A percentile compares a stretch with the other conserved stretches of the same genome.
phyloP scores from a whole-genome alignment of 192 early-diverging fungal species.

The Thamnidium elegans region DNA sequence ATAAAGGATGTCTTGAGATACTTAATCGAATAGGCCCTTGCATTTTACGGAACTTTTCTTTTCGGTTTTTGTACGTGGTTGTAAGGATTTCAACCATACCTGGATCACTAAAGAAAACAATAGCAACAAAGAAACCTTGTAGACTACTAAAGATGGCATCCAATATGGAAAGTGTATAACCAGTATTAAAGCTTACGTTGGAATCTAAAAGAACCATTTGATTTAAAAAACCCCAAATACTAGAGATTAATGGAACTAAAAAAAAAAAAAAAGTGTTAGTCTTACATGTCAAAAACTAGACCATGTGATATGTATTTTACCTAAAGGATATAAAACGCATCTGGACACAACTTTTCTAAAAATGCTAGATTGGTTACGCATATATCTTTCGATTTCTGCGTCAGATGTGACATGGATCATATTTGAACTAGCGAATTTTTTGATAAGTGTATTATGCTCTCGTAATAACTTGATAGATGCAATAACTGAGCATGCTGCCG shows the following conservation, averaged over 20 bases:
- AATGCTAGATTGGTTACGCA: not conserved
- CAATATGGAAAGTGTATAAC: not conserved
- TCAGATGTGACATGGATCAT: not conserved
- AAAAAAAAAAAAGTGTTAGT: not conserved
- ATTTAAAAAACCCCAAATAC: slow-evolving; percentile 5
- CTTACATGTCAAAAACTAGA: no score
- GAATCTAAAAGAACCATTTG: not conserved
- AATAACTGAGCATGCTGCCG: not conserved
- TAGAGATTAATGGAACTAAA: slow-evolving; percentile 10
- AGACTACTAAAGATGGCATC: not conserved
- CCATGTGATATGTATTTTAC: not conserved
- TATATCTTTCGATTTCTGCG: not conserved
- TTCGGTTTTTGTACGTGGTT: not conserved
- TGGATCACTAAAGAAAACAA: slow-evolving; percentile 14
- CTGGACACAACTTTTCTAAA: not conserved
- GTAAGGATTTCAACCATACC: not conserved
- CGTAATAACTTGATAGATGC: not conserved
- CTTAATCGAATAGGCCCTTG: no score
- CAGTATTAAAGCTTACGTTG: not conserved
- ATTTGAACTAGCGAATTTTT: not conserved
- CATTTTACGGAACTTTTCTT: not conserved
- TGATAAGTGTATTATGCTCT: not conserved
- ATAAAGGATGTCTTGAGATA: no score
- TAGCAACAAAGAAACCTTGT: slow-evolving; percentile 10
- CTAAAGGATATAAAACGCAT: not conserved